Base-by-base conservation (phyloP, 495 filamentous ascomycete species). In the Bryoglossum gracile region DNA sequence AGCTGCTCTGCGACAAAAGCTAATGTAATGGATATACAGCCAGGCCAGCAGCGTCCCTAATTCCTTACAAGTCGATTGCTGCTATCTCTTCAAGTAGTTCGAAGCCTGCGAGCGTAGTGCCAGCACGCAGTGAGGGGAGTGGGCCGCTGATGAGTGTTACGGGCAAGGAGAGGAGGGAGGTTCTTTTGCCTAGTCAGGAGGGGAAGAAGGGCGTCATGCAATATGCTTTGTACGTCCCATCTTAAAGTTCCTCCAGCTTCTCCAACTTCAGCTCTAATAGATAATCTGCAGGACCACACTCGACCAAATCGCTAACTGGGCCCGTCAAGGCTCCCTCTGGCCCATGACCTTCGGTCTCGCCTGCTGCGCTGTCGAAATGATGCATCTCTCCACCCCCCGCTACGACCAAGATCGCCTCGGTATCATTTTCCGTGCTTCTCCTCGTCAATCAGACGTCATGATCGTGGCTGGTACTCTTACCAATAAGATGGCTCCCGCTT, bases 331-430 rank as follows among this genome's bases (percentile, higher is more conserved):
- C 48, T 96, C 90, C 14, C 72, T 96, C 45, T 96, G 90, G 90
- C 90, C 90, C 61, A 94, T 96, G 88, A 96, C 90, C 18, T 96
- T 96, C 71, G 90, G 90, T 39, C 85, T 96, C 39, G 90, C 90
- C 46, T 96, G 90, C 77, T 96, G 90, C 69, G 90, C 90, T 66
- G 73, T 96, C 53, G 90, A 96, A 66, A 96, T 96, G 90, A 96
- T 96, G 90, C 90, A 96, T 66, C 75, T 96, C 17, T 95, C 90
- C 25, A 90, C 90, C 24, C 89, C 90, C 26, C 87, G 90, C 48
- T 96, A 96, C 72, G 90, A 96, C 64, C 90, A 96, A 61, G 90
- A 96, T 76, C 77, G 90, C 4, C 76, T 96, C 30, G 90, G 90
- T 59, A 96, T 96, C 65, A 96, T 96, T 64, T 96, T 96, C 82